Evolutionary conservation across 176 grass and related monocot species (phyloP), one percentile per base, ranked within the genome.

Genomic region (Triticum dicoccoides): DNA sequence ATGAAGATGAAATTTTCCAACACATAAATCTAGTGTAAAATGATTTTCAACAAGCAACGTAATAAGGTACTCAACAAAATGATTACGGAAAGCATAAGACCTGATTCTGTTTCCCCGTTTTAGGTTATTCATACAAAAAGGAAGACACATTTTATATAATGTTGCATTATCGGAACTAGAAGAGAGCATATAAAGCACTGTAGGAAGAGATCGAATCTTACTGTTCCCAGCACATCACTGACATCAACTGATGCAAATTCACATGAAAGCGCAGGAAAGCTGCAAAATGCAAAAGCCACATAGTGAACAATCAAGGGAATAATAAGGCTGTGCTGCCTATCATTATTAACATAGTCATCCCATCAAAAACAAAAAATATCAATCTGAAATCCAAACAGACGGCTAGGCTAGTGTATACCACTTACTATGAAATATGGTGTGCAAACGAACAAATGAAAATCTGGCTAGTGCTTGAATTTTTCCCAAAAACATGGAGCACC

Each of bases 181-280:
- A 38, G 47, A 69, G 69, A 42, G 41, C 61, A 52, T 83, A 67
- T 37, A 83, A 51, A 24, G 42, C 7, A 74, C 15, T 39, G 24
- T 64, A 82, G 30, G 32, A 52, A 88, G 63, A 91, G 69, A 86
- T 70, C 87, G 58, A 88, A 85, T 87, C 88, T 91, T 99, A 99
- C 97, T 79, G 97, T 99, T 92, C 97, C 94, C 71, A 99, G 88
- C 56, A 94, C 92, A 87, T 99, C 97, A 85, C 92, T 93, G 84
- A 99, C 90, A 80, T 99, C 97, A 56, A 99, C 94, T 41, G 92
- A 94, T 87, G 92, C 97, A 85, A 99, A 96, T 93, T 99, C 97
- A 79, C 97, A 99, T 61, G 97, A 99, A 63, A 99, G 94, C 61
- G 97, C 92, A 67, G 97, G 94, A 84, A 99, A 99, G 84, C 97